Base-by-base conservation (phyloP, 257 asterid species). In the Solanum clarkiae region DNA sequence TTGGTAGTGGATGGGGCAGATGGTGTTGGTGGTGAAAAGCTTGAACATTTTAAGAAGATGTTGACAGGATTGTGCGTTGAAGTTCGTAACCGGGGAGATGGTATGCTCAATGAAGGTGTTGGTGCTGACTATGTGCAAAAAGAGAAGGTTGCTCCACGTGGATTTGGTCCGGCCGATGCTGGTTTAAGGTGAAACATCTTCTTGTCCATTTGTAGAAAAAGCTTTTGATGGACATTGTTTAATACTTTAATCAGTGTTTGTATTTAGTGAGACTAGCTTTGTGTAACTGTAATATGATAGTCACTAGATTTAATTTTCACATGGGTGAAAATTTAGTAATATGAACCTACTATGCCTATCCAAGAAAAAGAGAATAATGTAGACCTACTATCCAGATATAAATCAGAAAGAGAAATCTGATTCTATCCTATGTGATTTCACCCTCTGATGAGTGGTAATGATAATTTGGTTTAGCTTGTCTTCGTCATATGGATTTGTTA, bases 91-190 rank as follows among this genome's bases (percentile, higher is more conserved):
- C 66, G 60, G 83, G 98, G 99, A 81, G 92, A 80, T 82, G 98
- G 98, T 85, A 92, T 91, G 63, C 96, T 96, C 82, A 95, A 96
- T 86, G 97, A 96, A 82, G 94, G 97, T 36, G 99, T 92, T 85
- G 99, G 99, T 86, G 98, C 99, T 84, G 99, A 96, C 86, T 96
- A 86, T 89, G 99, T 96, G 88, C 98, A 94, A 92, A 96, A 96
- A 93, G 99, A 93, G 88, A 96, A 96, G 91, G 88, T 91, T 70
- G 92, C 88, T 84, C 98, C 99, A 2, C 97, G 98, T 20, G 89
- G 91, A 55, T 95, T 94, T 88, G 92, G 93, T 87, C 86, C 90
- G 85, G 84, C 91, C 79, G 98, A 96, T 87, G 86, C 85, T 84
- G 95, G 97, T 53, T 45, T 88, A 59, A 94, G 98, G 99, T 96